Conservation (phyloP, 306 rosid genomes). For the Prunus mongolica region DNA sequence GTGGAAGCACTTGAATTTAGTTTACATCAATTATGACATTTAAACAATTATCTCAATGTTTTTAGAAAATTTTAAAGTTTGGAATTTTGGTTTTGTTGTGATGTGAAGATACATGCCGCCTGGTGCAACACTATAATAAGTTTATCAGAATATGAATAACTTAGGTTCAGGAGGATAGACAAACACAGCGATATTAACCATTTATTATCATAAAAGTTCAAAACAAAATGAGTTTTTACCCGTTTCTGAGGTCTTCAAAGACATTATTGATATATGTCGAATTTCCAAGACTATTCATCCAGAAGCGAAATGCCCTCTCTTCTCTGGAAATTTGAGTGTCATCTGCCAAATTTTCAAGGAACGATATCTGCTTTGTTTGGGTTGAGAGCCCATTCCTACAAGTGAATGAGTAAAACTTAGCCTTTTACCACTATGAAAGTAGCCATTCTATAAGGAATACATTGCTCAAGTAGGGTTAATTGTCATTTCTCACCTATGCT, state of each 20-base stretch:
- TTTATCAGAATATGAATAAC: background rate
- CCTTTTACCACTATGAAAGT: background rate
- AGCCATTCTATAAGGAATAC: background rate
- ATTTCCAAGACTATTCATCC: conserved; percentile 86
- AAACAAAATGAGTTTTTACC: conserved; percentile 35
- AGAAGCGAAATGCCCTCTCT: conserved; percentile 91
- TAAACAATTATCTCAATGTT: background rate
- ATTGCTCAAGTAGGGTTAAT: conserved; percentile 13
- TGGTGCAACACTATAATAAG: background rate
- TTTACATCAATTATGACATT: background rate
- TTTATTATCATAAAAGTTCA: background rate
- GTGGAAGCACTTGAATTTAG: background rate
- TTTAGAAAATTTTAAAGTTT: background rate
- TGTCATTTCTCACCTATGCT: conserved; percentile 65
- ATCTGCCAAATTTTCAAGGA: conserved; percentile 71
- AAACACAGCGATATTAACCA: background rate
- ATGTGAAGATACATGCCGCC: background rate
- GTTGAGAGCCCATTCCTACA: conserved; percentile 88
- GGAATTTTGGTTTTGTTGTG: background rate
- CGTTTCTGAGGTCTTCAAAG: conserved; percentile 89
- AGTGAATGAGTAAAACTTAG: conserved; percentile 5
- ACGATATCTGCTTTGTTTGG: conserved; percentile 65
- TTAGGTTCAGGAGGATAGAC: conserved; percentile 1
- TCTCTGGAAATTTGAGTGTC: conserved; percentile 83
- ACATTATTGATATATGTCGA: conserved; percentile 86